Percentiles rank a stretch among this genome's conserved stretches.
Evolutionary conservation across 129 eudicot species (phyloP).

Genomic region (Centaurea solstitialis): DNA sequence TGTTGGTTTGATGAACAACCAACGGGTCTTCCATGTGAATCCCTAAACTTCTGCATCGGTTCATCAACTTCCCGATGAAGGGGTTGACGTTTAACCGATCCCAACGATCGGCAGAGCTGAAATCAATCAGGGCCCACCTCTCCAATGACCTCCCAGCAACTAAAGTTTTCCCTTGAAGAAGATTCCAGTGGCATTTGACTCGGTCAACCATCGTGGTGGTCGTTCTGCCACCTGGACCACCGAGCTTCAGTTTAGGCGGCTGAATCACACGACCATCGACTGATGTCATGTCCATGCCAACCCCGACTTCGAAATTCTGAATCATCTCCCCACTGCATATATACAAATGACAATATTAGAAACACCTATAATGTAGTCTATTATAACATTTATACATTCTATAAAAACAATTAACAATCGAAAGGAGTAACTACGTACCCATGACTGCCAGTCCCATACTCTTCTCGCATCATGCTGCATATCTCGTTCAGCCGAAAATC

Average conservation of each 20-base stretch:
- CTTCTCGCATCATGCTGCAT: conserved; percentile 44
- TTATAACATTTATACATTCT: neutral
- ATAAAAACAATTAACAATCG: neutral
- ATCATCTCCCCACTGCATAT: conserved; percentile 43
- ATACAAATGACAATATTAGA: neutral
- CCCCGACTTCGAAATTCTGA: conserved; percentile 49
- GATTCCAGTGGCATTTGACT: conserved; percentile 68
- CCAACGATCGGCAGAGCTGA: conserved; percentile 25
- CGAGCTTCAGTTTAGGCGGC: conserved; percentile 61
- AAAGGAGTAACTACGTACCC: conserved; percentile 52
- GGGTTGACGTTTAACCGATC: neutral
- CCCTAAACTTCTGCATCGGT: conserved; percentile 44
- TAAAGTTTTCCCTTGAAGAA: conserved; percentile 42
- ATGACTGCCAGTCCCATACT: conserved; percentile 48
- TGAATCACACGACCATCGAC: conserved; percentile 65
- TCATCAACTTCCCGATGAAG: conserved; percentile 39
- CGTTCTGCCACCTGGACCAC: conserved; percentile 24
- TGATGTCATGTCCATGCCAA: conserved; percentile 53
- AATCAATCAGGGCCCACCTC: conserved; percentile 78
- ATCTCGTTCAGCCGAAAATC: conserved; percentile 44
- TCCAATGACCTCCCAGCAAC: conserved; percentile 48
- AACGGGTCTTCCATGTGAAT: conserved; percentile 49
- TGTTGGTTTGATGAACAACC: conserved; percentile 2
- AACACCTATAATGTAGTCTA: neutral
- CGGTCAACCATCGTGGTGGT: conserved; percentile 40